Conservation (phyloP, 352 stramenopile genomes). For the Globisporangium splendens region DNA sequence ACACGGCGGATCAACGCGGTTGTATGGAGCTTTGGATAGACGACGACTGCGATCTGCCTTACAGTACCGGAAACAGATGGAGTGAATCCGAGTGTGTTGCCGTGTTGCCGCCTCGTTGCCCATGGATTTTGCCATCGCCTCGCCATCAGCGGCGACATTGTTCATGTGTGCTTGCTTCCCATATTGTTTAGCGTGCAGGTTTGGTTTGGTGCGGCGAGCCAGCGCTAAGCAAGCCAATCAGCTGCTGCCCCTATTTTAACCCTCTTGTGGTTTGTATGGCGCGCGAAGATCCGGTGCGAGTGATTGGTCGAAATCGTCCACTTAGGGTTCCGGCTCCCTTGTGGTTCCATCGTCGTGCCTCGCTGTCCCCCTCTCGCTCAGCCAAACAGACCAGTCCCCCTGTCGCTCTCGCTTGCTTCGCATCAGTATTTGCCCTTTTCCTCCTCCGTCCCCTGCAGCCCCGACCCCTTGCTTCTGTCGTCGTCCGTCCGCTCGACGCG, state of each 20-base stretch:
- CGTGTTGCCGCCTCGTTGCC: too few species aligned
- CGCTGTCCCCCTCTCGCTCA: neutral
- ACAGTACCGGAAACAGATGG: too few species aligned
- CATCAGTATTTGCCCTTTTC: neutral
- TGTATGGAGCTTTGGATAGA: neutral
- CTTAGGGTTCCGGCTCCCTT: neutral
- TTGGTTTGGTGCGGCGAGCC: too few species aligned
- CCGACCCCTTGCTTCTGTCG: constrained; percentile 1
- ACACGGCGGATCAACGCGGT: neutral
- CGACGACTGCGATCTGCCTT: too few species aligned
- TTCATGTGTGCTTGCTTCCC: too few species aligned
- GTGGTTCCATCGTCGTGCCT: neutral
- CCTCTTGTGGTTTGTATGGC: neutral
- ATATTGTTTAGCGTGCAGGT: too few species aligned
- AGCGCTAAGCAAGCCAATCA: neutral
- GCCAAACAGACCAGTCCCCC: neutral
- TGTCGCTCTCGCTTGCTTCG: neutral
- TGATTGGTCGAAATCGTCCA: neutral
- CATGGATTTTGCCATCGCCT: too few species aligned
- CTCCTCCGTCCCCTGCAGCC: neutral
- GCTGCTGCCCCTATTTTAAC: neutral
- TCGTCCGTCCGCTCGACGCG: neutral
- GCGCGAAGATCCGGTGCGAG: neutral
- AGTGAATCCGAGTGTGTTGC: neutral
- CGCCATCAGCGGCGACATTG: too few species aligned